phyloP scores from a whole-genome alignment of 805 yeast species.

The Kodamaea hsintzibuensis region DNA sequence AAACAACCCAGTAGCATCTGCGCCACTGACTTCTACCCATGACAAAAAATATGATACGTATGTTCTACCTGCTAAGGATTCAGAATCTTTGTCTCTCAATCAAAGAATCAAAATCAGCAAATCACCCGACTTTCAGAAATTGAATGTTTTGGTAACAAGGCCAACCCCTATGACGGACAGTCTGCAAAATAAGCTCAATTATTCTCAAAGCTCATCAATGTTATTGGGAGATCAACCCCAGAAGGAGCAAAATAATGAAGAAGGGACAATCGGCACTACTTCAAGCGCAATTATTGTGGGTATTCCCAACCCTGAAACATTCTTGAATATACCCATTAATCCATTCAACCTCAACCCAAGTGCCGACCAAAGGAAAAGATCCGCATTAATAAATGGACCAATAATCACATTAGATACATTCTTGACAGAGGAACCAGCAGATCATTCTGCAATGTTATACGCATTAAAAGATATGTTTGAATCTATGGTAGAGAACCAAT shows the following conservation, averaged over 20 bases:
- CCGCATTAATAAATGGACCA: constrained; percentile 80
- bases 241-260: constrained; percentile 13
- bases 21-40: neutral
- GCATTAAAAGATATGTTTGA: constrained; percentile 86
- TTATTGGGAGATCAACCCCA: constrained; percentile 24
- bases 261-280: constrained; percentile 27
- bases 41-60: constrained; percentile 13
- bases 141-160: constrained; percentile 38
- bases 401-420: constrained; percentile 78
- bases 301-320: constrained; percentile 42
- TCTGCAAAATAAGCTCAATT: constrained; percentile 22
- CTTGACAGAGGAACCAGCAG: constrained; percentile 37
- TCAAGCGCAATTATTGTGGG: constrained; percentile 41
- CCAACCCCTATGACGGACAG: constrained; percentile 25
- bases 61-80: constrained; percentile 29
- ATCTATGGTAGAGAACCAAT: constrained; percentile 68
- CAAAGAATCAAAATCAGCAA: constrained; percentile 33
- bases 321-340: constrained; percentile 33
- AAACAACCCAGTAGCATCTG: constrained; percentile 6
- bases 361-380: constrained; percentile 73
- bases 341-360: constrained; percentile 44
- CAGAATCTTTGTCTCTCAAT: constrained; percentile 34
- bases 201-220: constrained; percentile 37
- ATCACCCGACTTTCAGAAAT: constrained; percentile 30
- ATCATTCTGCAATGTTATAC: constrained; percentile 41